Base-by-base conservation (phyloP, 1,284 basidiomycete species). In the Trichosporon sp. region DNA sequence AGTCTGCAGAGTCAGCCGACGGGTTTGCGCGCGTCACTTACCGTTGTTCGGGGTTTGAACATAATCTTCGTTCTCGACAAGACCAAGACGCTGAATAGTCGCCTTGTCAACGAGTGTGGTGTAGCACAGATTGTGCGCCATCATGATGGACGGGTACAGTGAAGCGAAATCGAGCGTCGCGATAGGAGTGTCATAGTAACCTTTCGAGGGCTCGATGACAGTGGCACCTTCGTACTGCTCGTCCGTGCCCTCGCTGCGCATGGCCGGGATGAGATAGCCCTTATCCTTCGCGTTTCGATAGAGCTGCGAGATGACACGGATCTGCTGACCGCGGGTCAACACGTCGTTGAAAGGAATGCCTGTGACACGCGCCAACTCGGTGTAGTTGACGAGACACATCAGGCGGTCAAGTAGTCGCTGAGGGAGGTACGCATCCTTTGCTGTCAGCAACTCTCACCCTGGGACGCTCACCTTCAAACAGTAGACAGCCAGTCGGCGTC, bases 71-170 rank as follows among this genome's bases (percentile, higher is more conserved):
- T 92, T 92, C 78, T 91, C 92, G 21, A 89, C 87, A 18, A 98
- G 85, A 9, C 86, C 84, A 6, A 97, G 84, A 15, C 91, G 87
- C 23, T 93, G 91, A 21, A 95, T 90, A 0, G 90, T 91, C 3
- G 73, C 68, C 78, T 89, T 91, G 73, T 96, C 91, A 25, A 96
- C 81, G 15, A 97, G 85, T 0, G 95, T 96, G 0, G 95, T 97
- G 78, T 98, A 98, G 81, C 95, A 98, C 1, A 98, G 85, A 78
- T 98, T 98, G 80, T 98, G 95, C 0, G 95, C 95, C 94, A 97
- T 97, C 95, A 98, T 98, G 84, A 98, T 98, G 0, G 95, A 98
- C 0, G 95, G 95, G 81, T 98, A 98, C 73, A 98, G 86, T 0
- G 94, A 97, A 68, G 92, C 94, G 84, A 98, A 98, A 87, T 98